Evolutionary conservation across 345 rosid species (phyloP), one percentile per base, ranked within the genome.

Genomic region (Salix koriyanagi): DNA sequence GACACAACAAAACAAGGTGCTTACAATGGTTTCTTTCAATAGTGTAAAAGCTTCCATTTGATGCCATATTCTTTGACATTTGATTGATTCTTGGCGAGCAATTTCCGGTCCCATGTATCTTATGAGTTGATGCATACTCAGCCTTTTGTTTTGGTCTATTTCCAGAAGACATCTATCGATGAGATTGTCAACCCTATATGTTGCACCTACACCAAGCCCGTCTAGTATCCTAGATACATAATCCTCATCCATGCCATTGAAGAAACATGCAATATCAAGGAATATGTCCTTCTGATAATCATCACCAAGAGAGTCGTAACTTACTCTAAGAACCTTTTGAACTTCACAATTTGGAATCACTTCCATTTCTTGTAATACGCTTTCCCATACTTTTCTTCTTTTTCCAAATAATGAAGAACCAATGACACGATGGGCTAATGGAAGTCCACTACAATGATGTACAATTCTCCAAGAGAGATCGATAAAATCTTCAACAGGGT

Each of bases 261-360:
- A 65, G 39, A 65, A 65, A 65, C 39, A 65, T 15, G 68, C 68
- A 23, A 65, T 65, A 32, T 65, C 68, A 30, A 65, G 68, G 68
- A 65, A 65, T 65, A 65, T 3, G 36, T 28, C 14, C 32, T 65
- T 65, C 15, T 65, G 19, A 15, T 6, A 34, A 12, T 11, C 68
- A 28, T 65, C 68, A 10, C 15, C 32, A 1, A 65, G 36, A 15
- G 68, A 65, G 32, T 65, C 68, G 32, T 65, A 65, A 18, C 68
- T 65, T 65, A 28, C 15, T 32, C 37, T 65, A 23, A 65, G 68
- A 23, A 13, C 16, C 16, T 14, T 18, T 23, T 12, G 15, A 32
- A 65, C 39, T 12, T 65, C 39, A 32, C 21, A 16, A 13, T 65
- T 28, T 10, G 68, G 68, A 12, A 65, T 65, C 13, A n/a, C n/a